These are phyloP conservation scores for Pestalotiopsis sp. DNA, from an alignment of 2,329 filamentous ascomycete species.

Conservation along the genomic window DNA sequence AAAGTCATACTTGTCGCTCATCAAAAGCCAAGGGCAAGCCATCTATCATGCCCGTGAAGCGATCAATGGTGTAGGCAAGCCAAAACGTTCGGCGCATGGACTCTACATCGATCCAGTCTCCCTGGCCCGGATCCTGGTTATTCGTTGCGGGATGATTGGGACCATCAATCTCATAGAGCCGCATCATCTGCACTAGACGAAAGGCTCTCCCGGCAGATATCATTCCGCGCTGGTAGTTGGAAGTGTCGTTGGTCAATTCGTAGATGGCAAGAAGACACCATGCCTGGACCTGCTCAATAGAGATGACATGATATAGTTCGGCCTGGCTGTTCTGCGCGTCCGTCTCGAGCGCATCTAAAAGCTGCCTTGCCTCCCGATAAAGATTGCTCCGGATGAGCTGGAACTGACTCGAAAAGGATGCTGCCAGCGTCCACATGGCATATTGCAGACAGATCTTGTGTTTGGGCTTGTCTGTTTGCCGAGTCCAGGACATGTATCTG, in stretches of 20 bases:
- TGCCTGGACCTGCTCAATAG: not conserved
- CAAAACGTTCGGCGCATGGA: conserved; percentile 19
- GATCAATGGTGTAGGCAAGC: conserved; percentile 19
- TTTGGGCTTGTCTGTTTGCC: conserved; percentile 18
- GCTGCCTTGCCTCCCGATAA: conserved; percentile 22
- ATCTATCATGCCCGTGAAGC: conserved; percentile 14
- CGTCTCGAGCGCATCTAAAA: not conserved
- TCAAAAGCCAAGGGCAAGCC: not conserved
- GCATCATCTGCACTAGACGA: not conserved
- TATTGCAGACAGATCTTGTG: conserved; percentile 27
- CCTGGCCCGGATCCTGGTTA: conserved; percentile 13
- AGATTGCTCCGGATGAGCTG: conserved; percentile 22
- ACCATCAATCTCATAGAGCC: not conserved
- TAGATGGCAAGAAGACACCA: not conserved
- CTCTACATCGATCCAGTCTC: conserved; percentile 19
- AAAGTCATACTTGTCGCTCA: not conserved
- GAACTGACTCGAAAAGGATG: conserved; percentile 32
- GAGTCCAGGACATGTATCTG: not conserved
- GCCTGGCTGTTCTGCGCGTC: not conserved
- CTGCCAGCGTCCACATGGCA: conserved; percentile 34
- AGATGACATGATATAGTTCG: not conserved
- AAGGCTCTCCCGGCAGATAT: not conserved
- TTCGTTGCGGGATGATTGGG: conserved; percentile 13
- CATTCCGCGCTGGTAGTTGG: not conserved
- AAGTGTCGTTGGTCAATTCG: not conserved